phyloP scores from a whole-genome alignment of 2,329 filamentous ascomycete genomes.

The Aspergillus piperis region DNA sequence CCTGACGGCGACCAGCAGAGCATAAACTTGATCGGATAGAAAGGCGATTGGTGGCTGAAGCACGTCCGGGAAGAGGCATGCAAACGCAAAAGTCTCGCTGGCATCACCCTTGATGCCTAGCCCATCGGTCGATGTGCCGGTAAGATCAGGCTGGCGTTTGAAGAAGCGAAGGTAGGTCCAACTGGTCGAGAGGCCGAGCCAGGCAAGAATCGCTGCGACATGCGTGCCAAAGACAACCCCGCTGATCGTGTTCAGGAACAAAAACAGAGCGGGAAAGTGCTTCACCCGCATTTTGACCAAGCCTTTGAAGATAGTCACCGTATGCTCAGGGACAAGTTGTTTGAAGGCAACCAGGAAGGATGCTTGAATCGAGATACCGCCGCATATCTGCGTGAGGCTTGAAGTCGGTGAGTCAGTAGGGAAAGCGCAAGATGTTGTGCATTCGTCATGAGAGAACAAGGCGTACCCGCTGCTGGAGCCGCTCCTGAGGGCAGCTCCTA shows the following conservation, averaged over 20 bases:
- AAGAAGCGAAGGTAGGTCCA: slow-evolving; percentile 98
- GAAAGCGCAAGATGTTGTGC: slow-evolving; percentile 19
- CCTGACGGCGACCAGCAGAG: slow-evolving; percentile 70
- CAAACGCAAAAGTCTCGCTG: slow-evolving; percentile 93
- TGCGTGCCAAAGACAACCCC: slow-evolving; percentile 67
- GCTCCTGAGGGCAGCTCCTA: slow-evolving; percentile 68
- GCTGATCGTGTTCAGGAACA: slow-evolving; percentile 68
- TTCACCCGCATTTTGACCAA: slow-evolving; percentile 85
- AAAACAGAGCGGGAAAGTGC: slow-evolving; percentile 75
- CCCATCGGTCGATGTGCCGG: slow-evolving; percentile 56
- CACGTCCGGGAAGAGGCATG: slow-evolving; percentile 88
- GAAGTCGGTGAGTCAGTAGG: slow-evolving; percentile 32
- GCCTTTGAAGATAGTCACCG: slow-evolving; percentile 88
- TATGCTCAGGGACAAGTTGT: slow-evolving; percentile 95
- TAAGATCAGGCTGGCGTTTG: slow-evolving; percentile 64
- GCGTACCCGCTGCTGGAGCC: slow-evolving; percentile 41
- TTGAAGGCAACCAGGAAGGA: slow-evolving; percentile 96
- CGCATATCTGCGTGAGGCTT: slow-evolving; percentile 79
- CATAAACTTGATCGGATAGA: slow-evolving; percentile 74
- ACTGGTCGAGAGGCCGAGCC: slow-evolving; percentile 80
- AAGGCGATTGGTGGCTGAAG: slow-evolving; percentile 75
- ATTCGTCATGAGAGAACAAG: slow-evolving; percentile 22
- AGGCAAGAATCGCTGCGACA: slow-evolving; percentile 75
- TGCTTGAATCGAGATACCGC: slow-evolving; percentile 85
- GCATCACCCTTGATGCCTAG: slow-evolving; percentile 77